Evolutionary conservation across 306 rosid species (phyloP).

Genomic region (Vicia villosa): DNA sequence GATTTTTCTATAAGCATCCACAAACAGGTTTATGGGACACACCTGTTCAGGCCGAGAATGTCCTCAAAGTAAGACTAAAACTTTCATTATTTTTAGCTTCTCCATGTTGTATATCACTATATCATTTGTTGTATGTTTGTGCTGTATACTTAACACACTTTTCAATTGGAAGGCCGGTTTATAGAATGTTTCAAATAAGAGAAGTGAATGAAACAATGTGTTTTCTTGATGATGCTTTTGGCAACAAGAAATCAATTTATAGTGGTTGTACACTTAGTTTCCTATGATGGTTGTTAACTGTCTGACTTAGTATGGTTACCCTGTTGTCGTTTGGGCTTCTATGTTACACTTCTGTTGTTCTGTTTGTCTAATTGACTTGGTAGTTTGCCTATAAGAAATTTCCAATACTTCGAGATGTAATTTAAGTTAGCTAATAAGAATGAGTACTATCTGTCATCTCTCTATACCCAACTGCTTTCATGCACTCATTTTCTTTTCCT

Average conservation of each 20-base stretch:
- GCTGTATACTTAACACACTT: conserved; percentile 11
- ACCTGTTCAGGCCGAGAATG: conserved; percentile 83
- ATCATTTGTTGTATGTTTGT: not conserved
- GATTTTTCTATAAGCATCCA: conserved; percentile 73
- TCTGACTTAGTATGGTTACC: not conserved
- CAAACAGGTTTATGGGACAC: conserved; percentile 88
- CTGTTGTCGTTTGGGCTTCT: not conserved
- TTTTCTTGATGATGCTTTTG: conserved; percentile 7
- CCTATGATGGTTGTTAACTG: conserved; percentile 6
- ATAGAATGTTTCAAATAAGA: conserved; percentile 1
- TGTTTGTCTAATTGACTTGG: not conserved
- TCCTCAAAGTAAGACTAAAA: conserved; percentile 67
- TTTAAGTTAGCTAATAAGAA: not conserved
- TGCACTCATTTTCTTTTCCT: not conserved
- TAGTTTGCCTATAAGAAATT: not conserved
- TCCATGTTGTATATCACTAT: not conserved
- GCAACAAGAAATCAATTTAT: conserved; percentile 2
- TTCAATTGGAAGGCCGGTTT: not conserved
- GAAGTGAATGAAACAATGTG: not conserved
- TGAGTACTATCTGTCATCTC: not conserved
- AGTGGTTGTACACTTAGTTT: not conserved
- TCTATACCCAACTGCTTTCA: not conserved
- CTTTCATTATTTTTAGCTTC: not conserved
- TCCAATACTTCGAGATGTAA: not conserved
- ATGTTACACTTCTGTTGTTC: not conserved